Percentiles rank a stretch among this genome's conserved stretches.
phyloP scores from a whole-genome alignment of 805 yeast species.

The Starmerella floricola region DNA sequence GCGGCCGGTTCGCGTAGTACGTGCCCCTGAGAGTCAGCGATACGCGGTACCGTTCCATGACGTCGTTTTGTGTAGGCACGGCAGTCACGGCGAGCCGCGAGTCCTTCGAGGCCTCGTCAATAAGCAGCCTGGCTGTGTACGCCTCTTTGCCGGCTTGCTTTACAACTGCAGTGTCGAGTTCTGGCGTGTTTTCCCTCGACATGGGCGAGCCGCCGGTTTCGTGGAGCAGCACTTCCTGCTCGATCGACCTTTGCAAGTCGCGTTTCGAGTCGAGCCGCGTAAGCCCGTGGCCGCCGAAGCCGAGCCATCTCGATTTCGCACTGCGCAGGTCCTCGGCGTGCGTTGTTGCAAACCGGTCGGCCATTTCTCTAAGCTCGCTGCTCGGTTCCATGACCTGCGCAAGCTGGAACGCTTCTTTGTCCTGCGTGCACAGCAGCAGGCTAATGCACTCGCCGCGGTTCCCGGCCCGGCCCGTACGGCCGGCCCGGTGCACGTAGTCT shows the following conservation, averaged over 20 bases:
- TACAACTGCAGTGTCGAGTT: background rate
- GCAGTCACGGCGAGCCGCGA: conserved; percentile 26
- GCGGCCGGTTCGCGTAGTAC: conserved; percentile 48
- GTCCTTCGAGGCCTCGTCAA: conserved; percentile 68
- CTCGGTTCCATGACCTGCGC: conserved; percentile 50
- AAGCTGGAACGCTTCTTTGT: conserved; percentile 52
- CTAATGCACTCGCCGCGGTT: conserved; percentile 64
- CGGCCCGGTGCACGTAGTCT: conserved; percentile 92
- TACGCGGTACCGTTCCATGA: conserved; percentile 31
- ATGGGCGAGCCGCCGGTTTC: background rate
- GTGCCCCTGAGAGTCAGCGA: conserved; percentile 76
- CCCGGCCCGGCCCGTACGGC: conserved; percentile 92
- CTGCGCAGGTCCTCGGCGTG: background rate
- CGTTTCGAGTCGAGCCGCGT: conserved; percentile 54
- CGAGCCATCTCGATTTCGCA: conserved; percentile 48
- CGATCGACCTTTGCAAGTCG: conserved; percentile 40
- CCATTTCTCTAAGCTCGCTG: conserved; percentile 43
- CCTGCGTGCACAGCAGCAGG: conserved; percentile 51
- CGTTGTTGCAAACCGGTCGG: conserved; percentile 36
- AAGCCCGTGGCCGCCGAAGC: conserved; percentile 90
- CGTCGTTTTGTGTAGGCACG: conserved; percentile 8
- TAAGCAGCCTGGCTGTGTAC: conserved; percentile 56
- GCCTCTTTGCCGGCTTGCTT: background rate
- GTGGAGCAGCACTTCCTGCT: conserved; percentile 28
- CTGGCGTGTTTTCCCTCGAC: background rate